Percentiles rank a stretch among this genome's conserved stretches.
Conservation (phyloP, 2,329 filamentous ascomycete species). For the Paraphaeosphaeria sporulosa region DNA sequence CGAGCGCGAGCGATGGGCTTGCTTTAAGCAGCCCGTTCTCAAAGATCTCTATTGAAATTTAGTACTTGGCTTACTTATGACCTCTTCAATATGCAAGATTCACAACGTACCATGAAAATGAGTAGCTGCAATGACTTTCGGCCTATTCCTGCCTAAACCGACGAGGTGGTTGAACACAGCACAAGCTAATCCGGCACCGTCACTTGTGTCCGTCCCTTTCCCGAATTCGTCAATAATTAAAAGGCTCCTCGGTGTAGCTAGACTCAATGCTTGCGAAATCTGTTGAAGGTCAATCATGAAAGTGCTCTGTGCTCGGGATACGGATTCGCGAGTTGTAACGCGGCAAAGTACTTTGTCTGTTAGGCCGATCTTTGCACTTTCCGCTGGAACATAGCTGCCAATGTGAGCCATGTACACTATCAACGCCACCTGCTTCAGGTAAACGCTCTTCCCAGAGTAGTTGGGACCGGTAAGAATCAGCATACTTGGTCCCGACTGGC, state of each 20-base stretch:
- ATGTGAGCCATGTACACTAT: constrained; percentile 93
- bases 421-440: constrained; percentile 89
- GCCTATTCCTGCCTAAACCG: constrained; percentile 55
- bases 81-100: no score
- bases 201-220: constrained; percentile 70
- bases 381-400: constrained; percentile 86
- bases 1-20: constrained; percentile 64
- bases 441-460: constrained; percentile 95
- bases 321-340: constrained; percentile 76
- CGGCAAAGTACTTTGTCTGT: constrained; percentile 93
- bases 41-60: constrained; percentile 67
- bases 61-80: constrained; percentile 54
- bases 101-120: constrained; percentile 65
- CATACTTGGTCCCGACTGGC: constrained; percentile 64
- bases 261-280: constrained; percentile 76
- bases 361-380: constrained; percentile 77
- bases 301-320: constrained; percentile 69
- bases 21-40: constrained; percentile 65
- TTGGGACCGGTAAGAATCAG: constrained; percentile 91
- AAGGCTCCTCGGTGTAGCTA: constrained; percentile 78
- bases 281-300: constrained; percentile 90
- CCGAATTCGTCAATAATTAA: constrained; percentile 94
- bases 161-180: constrained; percentile 67
- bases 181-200: constrained; percentile 70
- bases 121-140: constrained; percentile 68